These are phyloP conservation scores for Colletotrichum sp. DNA, from an alignment of 2,329 filamentous ascomycete species.

Conservation along the genomic window DNA sequence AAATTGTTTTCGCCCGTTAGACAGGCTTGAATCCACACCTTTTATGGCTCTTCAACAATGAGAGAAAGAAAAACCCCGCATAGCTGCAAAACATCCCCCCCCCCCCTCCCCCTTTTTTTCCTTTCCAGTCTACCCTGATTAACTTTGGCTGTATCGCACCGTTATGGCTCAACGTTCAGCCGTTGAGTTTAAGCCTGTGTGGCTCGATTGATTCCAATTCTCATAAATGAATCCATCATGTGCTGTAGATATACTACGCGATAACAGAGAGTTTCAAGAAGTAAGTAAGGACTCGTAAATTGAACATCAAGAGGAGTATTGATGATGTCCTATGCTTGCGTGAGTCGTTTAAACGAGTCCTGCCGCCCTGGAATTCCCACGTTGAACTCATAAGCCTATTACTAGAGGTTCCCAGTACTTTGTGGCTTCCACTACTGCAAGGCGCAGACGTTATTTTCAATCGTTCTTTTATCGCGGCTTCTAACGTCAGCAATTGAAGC, in stretches of 20 bases:
- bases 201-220: neutral
- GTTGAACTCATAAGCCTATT: rapidly evolving
- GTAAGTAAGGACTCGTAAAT: too few species aligned
- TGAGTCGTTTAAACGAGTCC: too few species aligned
- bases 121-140: neutral
- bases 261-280: too few species aligned
- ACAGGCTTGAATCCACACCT: rapidly evolving
- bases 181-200: neutral
- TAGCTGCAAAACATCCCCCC: neutral
- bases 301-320: too few species aligned
- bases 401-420: neutral
- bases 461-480: neutral
- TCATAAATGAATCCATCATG: too few species aligned
- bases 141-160: rapidly evolving
- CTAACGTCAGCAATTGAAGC: rapidly evolving
- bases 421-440: neutral
- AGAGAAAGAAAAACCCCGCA: rapidly evolving
- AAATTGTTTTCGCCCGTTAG: neutral
- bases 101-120: rapidly evolving
- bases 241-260: rapidly evolving
- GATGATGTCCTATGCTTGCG: rapidly evolving
- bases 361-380: too few species aligned
- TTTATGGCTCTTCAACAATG: rapidly evolving
- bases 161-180: neutral
- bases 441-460: neutral